These are phyloP conservation scores for Arthrobotrys megalospora DNA, from an alignment of 2,329 filamentous ascomycete genomes.

Conservation along the genomic window DNA sequence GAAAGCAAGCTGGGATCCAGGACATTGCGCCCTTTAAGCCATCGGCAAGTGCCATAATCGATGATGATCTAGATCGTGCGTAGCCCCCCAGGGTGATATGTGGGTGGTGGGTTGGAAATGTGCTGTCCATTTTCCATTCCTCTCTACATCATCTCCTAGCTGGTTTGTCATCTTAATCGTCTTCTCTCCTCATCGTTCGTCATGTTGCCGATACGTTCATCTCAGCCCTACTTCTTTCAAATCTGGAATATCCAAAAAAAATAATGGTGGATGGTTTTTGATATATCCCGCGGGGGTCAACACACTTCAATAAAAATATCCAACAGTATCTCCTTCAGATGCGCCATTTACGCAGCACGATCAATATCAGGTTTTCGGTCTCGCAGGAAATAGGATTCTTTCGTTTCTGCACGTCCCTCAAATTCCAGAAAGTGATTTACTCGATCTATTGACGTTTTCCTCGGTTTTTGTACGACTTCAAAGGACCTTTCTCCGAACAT, in stretches of 20 bases:
- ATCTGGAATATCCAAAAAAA: constrained; percentile 18
- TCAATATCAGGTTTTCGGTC: constrained; percentile 32
- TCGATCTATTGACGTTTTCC: constrained; percentile 20
- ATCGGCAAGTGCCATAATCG: constrained; percentile 52
- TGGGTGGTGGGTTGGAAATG: constrained; percentile 9
- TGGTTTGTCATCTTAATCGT: constrained; percentile 32
- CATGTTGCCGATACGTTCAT: constrained; percentile 17
- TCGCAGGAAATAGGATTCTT: constrained; percentile 35
- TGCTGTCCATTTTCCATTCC: constrained; percentile 5
- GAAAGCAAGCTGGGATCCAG: constrained; percentile 23
- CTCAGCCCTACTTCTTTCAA: constrained; percentile 36
- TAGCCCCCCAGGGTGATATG: constrained; percentile 5
- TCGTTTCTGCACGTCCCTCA: constrained; percentile 9
- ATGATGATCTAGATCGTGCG: constrained; percentile 40
- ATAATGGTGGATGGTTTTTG: constrained; percentile 8
- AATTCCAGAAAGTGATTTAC: constrained; percentile 17
- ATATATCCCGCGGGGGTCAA: constrained; percentile 46
- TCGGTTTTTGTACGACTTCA: constrained; percentile 17
- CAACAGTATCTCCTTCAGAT: constrained; percentile 42
- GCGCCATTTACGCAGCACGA: constrained; percentile 31
- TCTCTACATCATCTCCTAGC: constrained; percentile 2
- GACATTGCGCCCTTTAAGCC: constrained; percentile 47
- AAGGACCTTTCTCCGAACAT: constrained; percentile 39
- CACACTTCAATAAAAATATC: constrained; percentile 50
- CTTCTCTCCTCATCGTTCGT: constrained; percentile 17